Evolutionary conservation across 805 yeast species (phyloP).

Genomic region (Lipomyces mesembrius): DNA sequence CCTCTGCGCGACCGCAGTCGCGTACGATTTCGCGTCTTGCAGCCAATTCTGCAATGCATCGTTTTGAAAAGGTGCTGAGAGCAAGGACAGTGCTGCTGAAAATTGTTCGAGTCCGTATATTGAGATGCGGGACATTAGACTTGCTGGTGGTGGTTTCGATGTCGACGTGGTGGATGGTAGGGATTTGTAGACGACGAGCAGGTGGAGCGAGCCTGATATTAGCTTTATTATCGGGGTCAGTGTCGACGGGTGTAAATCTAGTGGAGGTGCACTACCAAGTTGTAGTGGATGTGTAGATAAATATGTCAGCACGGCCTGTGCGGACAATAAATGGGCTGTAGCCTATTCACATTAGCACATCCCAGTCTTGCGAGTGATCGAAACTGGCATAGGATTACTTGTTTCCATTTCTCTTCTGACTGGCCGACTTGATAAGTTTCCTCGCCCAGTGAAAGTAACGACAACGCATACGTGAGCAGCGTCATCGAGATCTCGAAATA

Average conservation of each 20-base stretch:
- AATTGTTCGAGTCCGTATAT: constrained; percentile 45
- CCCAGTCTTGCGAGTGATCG: background rate
- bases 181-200: constrained; percentile 41
- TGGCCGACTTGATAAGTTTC: constrained; percentile 21
- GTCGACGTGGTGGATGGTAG: constrained; percentile 23
- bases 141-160: constrained; percentile 37
- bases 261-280: constrained; percentile 25
- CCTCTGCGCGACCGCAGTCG: constrained; percentile 41
- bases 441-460: constrained; percentile 31
- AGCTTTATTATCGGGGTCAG: constrained; percentile 38
- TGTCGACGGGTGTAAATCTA: constrained; percentile 39
- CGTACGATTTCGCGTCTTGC: constrained; percentile 37
- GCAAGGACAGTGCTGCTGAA: constrained; percentile 40
- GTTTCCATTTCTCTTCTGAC: constrained; percentile 35
- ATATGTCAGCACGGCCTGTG: constrained; percentile 39
- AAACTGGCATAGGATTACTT: constrained; percentile 12
- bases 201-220: constrained; percentile 43
- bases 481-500: constrained; percentile 34
- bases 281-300: constrained; percentile 33
- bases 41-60: constrained; percentile 40
- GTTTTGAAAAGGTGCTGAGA: constrained; percentile 33
- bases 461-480: constrained; percentile 29
- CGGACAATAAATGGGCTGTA: constrained; percentile 41
- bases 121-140: constrained; percentile 43
- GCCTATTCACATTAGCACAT: constrained; percentile 28